phyloP scores from a whole-genome alignment of 345 rosid species.

The Psidium guajava region DNA sequence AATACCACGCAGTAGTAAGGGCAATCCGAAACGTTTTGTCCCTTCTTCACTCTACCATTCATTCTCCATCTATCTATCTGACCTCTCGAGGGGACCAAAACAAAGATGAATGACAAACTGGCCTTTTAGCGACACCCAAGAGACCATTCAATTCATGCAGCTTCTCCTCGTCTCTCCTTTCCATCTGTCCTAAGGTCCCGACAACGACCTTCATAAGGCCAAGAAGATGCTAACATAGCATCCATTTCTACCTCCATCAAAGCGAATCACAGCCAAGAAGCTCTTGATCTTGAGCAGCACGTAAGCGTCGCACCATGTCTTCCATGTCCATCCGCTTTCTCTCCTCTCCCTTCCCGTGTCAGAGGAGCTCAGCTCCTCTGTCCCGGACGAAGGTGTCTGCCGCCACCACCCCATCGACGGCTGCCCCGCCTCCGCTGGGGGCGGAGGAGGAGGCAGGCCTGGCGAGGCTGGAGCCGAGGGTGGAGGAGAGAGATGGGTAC shows the following conservation, averaged over 20 bases:
- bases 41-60: not conserved
- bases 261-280: not conserved
- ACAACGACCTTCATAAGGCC: conserved; percentile 1
- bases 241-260: not conserved
- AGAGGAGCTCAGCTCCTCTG: not conserved
- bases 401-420: not conserved
- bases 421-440: conserved; percentile 11
- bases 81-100: not conserved
- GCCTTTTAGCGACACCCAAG: conserved; percentile 44
- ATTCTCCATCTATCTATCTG: not conserved
- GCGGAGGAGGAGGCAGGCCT: conserved; percentile 24
- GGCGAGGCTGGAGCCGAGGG: conserved; percentile 70
- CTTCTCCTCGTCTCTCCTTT: not conserved
- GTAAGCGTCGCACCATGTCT: conserved; percentile 5
- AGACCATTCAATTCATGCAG: conserved; percentile 8
- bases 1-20: not conserved
- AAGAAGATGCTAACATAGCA: conserved; percentile 25
- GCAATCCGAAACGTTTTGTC: not conserved
- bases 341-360: conserved; percentile 6
- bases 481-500: conserved; percentile 66
- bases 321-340: conserved; percentile 43
- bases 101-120: conserved; percentile 3
- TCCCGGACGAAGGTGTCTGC: not conserved
- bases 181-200: conserved; percentile 12
- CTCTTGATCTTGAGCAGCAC: not conserved